These are phyloP conservation scores for Hygrophila difformis DNA, from an alignment of 257 asterid species.

Conservation along the genomic window DNA sequence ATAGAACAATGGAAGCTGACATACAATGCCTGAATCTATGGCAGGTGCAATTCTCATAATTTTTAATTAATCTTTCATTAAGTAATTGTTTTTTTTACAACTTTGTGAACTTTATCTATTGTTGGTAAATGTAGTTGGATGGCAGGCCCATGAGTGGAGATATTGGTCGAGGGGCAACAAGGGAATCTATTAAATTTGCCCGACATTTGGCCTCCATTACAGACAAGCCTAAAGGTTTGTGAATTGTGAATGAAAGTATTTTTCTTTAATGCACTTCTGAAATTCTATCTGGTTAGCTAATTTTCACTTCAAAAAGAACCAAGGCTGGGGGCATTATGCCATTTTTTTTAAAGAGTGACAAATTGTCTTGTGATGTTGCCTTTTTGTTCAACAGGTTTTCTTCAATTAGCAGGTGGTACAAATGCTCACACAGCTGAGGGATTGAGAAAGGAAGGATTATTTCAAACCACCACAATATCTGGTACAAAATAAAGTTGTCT, in stretches of 20 bases:
- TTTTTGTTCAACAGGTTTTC: slow-evolving; percentile 43
- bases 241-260: no score
- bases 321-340: no score
- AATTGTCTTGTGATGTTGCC: not conserved
- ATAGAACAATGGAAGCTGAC: slow-evolving; percentile 47
- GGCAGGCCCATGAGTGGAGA: slow-evolving; percentile 99
- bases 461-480: slow-evolving; percentile 37
- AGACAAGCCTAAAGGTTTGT: slow-evolving; percentile 58
- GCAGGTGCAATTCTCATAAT: slow-evolving; percentile 46
- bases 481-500: slow-evolving; percentile 27
- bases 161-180: slow-evolving; percentile 85
- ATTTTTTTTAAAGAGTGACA: not conserved
- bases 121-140: slow-evolving; percentile 49
- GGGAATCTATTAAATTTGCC: slow-evolving; percentile 72
- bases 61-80: not conserved
- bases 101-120: not conserved
- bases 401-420: slow-evolving; percentile 92
- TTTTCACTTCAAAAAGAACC: no score
- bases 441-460: slow-evolving; percentile 38
- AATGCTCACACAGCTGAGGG: slow-evolving; percentile 77
- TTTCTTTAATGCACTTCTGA: no score
- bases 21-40: slow-evolving; percentile 60
- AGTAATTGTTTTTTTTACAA: not conserved
- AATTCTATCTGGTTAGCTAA: no score
- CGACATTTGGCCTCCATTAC: slow-evolving; percentile 39